Evolutionary conservation across 2,329 filamentous ascomycete species (phyloP), one percentile per base, ranked within the genome.

Genomic region (Clonostachys sp.): DNA sequence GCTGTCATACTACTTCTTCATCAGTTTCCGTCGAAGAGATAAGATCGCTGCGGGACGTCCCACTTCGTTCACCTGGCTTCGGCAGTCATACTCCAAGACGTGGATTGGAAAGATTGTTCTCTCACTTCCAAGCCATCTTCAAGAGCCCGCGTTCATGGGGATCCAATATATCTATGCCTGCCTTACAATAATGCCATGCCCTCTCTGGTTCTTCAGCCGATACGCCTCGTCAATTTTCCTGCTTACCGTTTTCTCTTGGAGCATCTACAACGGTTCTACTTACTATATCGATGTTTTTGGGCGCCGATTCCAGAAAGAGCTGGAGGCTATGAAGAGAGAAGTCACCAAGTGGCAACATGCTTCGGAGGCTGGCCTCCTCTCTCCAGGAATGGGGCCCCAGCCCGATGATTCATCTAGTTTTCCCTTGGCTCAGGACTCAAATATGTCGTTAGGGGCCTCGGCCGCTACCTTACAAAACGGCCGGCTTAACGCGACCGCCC

Each of bases 241-340:
- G 42, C 74, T 86, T 47, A 70, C 81, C 3, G 84, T 99, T n/a
- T 97, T 99, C 61, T 77, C 83, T 41, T 96, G 91, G 91, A 95
- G 89, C 57, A 87, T 96, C 48, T 95, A 96, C 72, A 99, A 99
- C 57, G 94, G 94, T 34, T 90, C 94, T 16, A 97, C 91, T 1
- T 99, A 88, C 67, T 99, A 99, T 68, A 97, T 99, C 60, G 94
- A 99, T 58, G 89, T 97, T 2, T 99, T 97, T 63, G 94, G 95
- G 46, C 95, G 89, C 59, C 83, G 91, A 3, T 97, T 99, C 75
- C 90, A 99, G 73, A 96, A 92, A 62, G 94, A 99, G 66, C 76
- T 99, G 12, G 91, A 99, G 63, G 80, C 86, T 45, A 80, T 99
- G 70, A 91, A 87, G 68, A 82, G 82, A 47, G 94, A 99, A 61